phyloP scores from a whole-genome alignment of 108 stramenopile genomes.

The Epithemia pelagica region DNA sequence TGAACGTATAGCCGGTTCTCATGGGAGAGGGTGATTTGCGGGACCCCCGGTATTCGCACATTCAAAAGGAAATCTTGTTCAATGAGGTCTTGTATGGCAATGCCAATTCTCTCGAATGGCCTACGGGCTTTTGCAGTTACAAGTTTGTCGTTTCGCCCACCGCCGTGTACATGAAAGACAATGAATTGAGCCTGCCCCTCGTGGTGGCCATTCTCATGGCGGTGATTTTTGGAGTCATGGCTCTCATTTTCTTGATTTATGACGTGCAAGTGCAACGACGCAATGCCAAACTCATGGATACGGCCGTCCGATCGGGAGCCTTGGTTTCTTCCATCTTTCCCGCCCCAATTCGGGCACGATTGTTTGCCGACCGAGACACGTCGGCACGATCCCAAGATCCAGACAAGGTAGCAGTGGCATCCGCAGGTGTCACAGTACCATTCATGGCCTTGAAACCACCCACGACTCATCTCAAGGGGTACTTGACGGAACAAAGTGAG shows the following conservation, averaged over 20 bases:
- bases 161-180: not conserved
- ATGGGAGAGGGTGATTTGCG: constrained; percentile 11
- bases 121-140: not conserved
- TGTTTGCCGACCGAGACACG: constrained; percentile 15
- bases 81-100: not conserved
- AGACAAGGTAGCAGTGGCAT: not conserved
- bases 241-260: constrained; percentile 11
- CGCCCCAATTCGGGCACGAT: constrained; percentile 12
- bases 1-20: not conserved
- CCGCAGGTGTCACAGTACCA: not conserved
- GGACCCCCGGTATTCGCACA: constrained; percentile 3
- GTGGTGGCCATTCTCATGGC: not conserved
- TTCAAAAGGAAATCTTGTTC: constrained; percentile 1
- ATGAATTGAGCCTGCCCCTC: constrained; percentile 2
- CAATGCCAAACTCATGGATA: constrained; percentile 8
- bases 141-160: not conserved
- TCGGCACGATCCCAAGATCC: too few species aligned
- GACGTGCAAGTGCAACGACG: constrained; percentile 17
- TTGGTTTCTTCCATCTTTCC: constrained; percentile 18
- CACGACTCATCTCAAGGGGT: not conserved
- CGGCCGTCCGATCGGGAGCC: constrained; percentile 1
- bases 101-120: not conserved
- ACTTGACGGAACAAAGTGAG: not conserved
- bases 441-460: not conserved
- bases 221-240: constrained; percentile 8